phyloP scores from a whole-genome alignment of 139 green algal genomes.

The Coccomyxa sp. region DNA sequence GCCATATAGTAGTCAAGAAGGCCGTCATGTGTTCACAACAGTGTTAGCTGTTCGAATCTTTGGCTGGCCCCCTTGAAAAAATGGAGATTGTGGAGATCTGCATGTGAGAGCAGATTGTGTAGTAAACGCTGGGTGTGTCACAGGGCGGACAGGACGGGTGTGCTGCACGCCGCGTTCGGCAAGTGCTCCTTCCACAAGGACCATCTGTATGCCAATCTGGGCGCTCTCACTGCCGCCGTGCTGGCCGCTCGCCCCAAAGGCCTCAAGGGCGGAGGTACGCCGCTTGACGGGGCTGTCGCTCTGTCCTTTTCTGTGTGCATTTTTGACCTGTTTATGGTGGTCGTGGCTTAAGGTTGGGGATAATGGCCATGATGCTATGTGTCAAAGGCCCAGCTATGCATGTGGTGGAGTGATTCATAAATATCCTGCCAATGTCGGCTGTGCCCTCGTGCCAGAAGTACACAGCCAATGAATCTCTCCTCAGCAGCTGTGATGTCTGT shows the following conservation, averaged over 20 bases:
- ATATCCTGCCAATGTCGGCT: neutral
- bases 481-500: no score
- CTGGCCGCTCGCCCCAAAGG: constrained; percentile 54
- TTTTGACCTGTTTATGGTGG: neutral
- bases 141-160: constrained; percentile 62
- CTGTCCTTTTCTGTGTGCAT: neutral
- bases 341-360: neutral
- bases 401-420: neutral
- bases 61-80: no score
- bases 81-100: no score
- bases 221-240: constrained; percentile 42
- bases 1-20: no score
- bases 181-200: constrained; percentile 40
- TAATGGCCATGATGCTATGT: neutral
- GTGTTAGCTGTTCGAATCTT: no score
- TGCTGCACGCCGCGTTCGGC: constrained; percentile 74
- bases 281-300: neutral
- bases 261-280: constrained; percentile 48
- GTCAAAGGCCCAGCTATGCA: neutral
- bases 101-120: no score
- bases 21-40: no score
- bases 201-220: constrained; percentile 53
- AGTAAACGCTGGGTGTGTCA: neutral
- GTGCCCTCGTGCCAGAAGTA: neutral
- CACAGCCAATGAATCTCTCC: no score